A percentile compares a stretch with the other conserved stretches of the same genome.
phyloP scores from a whole-genome alignment of 1,284 basidiomycete genomes.

The Ceratobasidium sp. region DNA sequence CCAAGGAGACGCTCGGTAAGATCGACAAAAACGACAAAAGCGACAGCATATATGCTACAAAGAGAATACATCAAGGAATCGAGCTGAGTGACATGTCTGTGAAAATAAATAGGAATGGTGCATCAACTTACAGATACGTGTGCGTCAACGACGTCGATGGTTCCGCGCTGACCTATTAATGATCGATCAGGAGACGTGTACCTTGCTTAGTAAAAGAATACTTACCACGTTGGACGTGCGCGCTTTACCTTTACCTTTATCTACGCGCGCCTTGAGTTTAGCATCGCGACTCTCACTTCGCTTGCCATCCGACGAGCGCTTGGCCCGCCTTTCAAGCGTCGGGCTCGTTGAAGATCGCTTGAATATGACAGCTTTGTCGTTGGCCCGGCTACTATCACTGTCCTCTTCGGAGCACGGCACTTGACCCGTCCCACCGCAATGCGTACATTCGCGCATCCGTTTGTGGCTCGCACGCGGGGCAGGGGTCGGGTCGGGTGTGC shows the following conservation, averaged over 20 bases:
- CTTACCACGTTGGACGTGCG: background rate
- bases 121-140: too few species aligned
- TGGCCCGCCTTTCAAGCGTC: background rate
- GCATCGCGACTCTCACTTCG: background rate
- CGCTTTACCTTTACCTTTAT: slow-evolving; percentile 15
- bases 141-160: too few species aligned
- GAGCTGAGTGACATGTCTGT: background rate
- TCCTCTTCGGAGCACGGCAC: background rate
- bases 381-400: background rate
- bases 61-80: background rate
- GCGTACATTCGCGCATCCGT: slow-evolving; percentile 4
- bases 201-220: background rate
- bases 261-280: background rate
- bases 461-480: background rate
- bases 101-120: too few species aligned
- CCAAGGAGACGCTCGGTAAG: background rate
- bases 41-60: slow-evolving; percentile 27
- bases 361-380: background rate
- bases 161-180: too few species aligned
- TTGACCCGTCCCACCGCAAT: background rate
- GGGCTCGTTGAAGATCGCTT: background rate
- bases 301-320: background rate
- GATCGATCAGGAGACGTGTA: too few species aligned
- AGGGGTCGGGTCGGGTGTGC: background rate
- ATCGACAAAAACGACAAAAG: slow-evolving; percentile 12